These are phyloP conservation scores for Gyrodon lividus DNA, from an alignment of 768 basidiomycete genomes.

Conservation along the genomic window DNA sequence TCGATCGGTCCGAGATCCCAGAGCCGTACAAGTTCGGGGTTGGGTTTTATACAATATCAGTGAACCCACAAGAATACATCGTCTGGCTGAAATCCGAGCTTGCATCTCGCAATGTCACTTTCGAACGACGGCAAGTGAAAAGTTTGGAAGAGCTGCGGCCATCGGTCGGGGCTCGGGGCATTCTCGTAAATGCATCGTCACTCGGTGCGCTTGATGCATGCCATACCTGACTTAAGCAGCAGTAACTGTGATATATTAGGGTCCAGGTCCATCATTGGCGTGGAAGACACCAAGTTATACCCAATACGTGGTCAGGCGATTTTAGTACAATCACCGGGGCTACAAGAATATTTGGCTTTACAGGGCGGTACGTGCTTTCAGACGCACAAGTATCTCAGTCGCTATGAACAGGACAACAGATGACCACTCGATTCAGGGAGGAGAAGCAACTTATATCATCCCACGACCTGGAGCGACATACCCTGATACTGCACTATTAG, in stretches of 20 bases:
- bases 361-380: conserved; percentile 22
- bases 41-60: conserved; percentile 44
- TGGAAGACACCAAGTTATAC: conserved; percentile 72
- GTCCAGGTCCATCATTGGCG: conserved; percentile 71
- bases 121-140: conserved; percentile 41
- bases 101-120: conserved; percentile 38
- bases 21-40: conserved; percentile 36
- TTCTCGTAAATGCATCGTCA: conserved; percentile 58
- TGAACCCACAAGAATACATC: conserved; percentile 52
- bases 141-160: conserved; percentile 47
- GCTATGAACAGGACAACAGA: conserved; percentile 11
- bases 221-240: background rate
- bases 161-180: conserved; percentile 34
- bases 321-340: conserved; percentile 65
- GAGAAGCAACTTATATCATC: conserved; percentile 54
- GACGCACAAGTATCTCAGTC: background rate
- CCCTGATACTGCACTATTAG: conserved; percentile 48
- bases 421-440: conserved; percentile 16
- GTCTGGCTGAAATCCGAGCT: conserved; percentile 46
- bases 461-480: conserved; percentile 49
- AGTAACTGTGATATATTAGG: conserved; percentile 34
- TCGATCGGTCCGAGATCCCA: conserved; percentile 36
- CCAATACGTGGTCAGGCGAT: conserved; percentile 87
- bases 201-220: conserved; percentile 41
- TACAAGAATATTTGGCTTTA: conserved; percentile 37